phyloP scores from a whole-genome alignment of 306 rosid species.

The Gillenia trifoliata region DNA sequence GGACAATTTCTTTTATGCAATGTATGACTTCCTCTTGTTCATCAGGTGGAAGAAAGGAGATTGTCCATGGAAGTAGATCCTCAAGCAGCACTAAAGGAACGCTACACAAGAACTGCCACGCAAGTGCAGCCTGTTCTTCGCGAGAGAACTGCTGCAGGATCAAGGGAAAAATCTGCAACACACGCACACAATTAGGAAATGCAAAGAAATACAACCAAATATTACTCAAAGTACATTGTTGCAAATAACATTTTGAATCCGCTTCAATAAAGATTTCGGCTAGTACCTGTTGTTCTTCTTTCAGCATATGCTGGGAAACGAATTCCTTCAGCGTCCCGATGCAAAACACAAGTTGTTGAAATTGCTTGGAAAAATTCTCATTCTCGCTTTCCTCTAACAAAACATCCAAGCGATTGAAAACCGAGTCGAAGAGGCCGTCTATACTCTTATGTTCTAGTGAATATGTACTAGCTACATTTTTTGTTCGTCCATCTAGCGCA shows the following conservation, averaged over 20 bases:
- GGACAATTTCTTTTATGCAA: slow-evolving; percentile 56
- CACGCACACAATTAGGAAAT: not conserved
- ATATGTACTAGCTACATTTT: slow-evolving; percentile 66
- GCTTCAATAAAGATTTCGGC: not conserved
- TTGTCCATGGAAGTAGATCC: slow-evolving; percentile 55
- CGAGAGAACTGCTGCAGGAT: slow-evolving; percentile 59
- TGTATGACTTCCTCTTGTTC: slow-evolving; percentile 52
- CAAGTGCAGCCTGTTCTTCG: slow-evolving; percentile 71
- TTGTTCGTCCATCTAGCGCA: slow-evolving; percentile 59
- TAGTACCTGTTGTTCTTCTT: slow-evolving; percentile 88
- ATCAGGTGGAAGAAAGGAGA: slow-evolving; percentile 60
- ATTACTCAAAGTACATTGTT: not conserved
- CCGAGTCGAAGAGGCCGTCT: slow-evolving; percentile 50
- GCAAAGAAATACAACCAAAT: not conserved
- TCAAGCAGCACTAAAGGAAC: slow-evolving; percentile 71
- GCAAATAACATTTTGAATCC: not conserved
- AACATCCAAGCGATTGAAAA: slow-evolving; percentile 50
- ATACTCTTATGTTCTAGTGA: slow-evolving; percentile 67
- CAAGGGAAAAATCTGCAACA: slow-evolving; percentile 73
- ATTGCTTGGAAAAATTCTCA: slow-evolving; percentile 37
- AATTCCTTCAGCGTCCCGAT: slow-evolving; percentile 59
- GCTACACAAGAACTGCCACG: slow-evolving; percentile 86
- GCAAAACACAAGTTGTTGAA: slow-evolving; percentile 66
- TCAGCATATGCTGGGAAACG: slow-evolving; percentile 67
- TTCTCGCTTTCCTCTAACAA: slow-evolving; percentile 27